These are phyloP conservation scores for Oryza officinalis DNA, from an alignment of 176 grass and related monocot species.

Conservation along the genomic window DNA sequence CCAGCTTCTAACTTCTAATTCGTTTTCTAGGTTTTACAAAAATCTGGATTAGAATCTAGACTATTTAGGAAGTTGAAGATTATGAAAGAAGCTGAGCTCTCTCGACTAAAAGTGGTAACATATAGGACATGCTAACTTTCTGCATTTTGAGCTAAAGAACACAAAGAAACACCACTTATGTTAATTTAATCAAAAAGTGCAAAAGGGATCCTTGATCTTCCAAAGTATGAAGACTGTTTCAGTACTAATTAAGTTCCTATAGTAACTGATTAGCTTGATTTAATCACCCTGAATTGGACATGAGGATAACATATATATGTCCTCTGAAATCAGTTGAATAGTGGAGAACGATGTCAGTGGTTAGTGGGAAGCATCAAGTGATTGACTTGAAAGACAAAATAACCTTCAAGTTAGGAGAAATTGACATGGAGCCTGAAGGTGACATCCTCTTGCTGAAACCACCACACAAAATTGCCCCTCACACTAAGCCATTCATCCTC, in stretches of 20 bases:
- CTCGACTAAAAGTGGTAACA: too few species aligned
- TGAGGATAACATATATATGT: not conserved
- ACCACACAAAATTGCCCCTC: not conserved
- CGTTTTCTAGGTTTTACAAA: too few species aligned
- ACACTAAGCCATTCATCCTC: not conserved
- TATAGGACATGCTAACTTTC: not conserved
- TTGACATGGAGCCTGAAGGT: not conserved
- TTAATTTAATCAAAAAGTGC: not conserved
- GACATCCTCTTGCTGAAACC: not conserved
- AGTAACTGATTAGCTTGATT: not conserved
- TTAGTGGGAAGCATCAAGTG: conserved; percentile 4
- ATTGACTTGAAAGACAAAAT: conserved; percentile 22
- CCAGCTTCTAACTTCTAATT: too few species aligned
- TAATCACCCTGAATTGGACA: not conserved
- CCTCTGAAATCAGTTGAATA: not conserved
- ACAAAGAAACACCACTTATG: not conserved
- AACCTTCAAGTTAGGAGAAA: not conserved
- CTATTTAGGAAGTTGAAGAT: too few species aligned
- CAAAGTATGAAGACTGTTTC: not conserved
- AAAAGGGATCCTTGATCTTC: not conserved
- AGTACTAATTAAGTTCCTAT: not conserved
- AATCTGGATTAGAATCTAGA: too few species aligned
- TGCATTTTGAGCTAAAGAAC: not conserved
- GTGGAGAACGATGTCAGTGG: not conserved
- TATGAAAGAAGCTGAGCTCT: too few species aligned